Evolutionary conservation across 2,329 filamentous ascomycete species (phyloP).

Genomic region (Sarocladium kiliense): DNA sequence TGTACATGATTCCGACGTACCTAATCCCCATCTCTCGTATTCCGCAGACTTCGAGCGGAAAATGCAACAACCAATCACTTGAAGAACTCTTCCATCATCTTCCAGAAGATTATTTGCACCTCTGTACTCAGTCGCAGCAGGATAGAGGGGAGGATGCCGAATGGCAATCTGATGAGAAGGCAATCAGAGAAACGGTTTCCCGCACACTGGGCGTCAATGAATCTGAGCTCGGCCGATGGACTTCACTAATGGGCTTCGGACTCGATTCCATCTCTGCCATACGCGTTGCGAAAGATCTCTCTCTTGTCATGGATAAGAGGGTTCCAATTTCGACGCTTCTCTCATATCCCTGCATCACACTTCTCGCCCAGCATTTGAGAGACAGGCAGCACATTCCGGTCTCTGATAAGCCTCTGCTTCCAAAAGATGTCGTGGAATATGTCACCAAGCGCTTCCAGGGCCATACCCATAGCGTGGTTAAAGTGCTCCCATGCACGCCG

Average conservation of each 20-base stretch:
- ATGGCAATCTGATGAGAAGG: conserved; percentile 51
- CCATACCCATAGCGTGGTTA: conserved; percentile 35
- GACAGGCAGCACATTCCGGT: not conserved
- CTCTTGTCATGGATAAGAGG: conserved; percentile 35
- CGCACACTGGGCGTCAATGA: conserved; percentile 39
- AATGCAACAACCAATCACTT: conserved; percentile 60
- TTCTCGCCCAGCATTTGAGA: conserved; percentile 40
- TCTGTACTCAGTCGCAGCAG: conserved; percentile 16
- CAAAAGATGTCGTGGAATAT: conserved; percentile 17
- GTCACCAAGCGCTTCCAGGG: conserved; percentile 26
- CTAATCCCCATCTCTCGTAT: conserved; percentile 65
- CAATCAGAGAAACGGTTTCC: conserved; percentile 51
- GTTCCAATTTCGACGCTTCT: conserved; percentile 66
- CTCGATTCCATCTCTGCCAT: conserved; percentile 83
- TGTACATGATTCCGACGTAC: conserved; percentile 75
- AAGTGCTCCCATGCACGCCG: conserved; percentile 75
- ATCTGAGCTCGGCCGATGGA: conserved; percentile 52
- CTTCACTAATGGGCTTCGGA: conserved; percentile 72
- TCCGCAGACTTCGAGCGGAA: conserved; percentile 70
- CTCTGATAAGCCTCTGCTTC: conserved; percentile 19
- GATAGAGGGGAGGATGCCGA: conserved; percentile 26
- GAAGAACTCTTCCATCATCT: conserved; percentile 41
- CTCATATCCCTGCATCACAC: conserved; percentile 60
- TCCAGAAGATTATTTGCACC: conserved; percentile 34
- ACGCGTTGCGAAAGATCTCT: conserved; percentile 55